These are phyloP conservation scores for Arthroderma sp. DNA, from an alignment of 2,329 filamentous ascomycete species.

Conservation along the genomic window DNA sequence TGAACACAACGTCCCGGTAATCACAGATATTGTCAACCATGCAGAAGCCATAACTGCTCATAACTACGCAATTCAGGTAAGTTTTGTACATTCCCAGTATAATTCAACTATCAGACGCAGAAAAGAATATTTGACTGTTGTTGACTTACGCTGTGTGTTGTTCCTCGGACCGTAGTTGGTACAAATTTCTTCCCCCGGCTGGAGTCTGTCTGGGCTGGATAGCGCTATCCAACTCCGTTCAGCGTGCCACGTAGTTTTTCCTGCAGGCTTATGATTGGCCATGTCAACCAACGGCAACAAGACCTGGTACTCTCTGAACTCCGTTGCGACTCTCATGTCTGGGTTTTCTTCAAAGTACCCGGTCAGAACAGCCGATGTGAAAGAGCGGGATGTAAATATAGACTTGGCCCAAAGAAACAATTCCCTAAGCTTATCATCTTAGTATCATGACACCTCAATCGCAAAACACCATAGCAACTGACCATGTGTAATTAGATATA, in stretches of 20 bases:
- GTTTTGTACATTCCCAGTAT: background rate
- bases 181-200: slow-evolving; percentile 42
- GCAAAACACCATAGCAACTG: slow-evolving; percentile 7
- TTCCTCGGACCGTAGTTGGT: slow-evolving; percentile 69
- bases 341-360: slow-evolving; percentile 20
- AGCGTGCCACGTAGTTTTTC: slow-evolving; percentile 47
- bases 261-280: slow-evolving; percentile 54
- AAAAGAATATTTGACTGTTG: background rate
- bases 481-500: slow-evolving; percentile 26
- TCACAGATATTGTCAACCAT: slow-evolving; percentile 31
- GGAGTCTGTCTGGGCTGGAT: slow-evolving; percentile 34
- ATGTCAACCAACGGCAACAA: slow-evolving; percentile 60
- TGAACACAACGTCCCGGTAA: slow-evolving; percentile 30
- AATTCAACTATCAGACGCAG: background rate
- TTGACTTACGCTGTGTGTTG: slow-evolving; percentile 48
- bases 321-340: slow-evolving; percentile 28
- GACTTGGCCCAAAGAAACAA: slow-evolving; percentile 35
- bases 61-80: slow-evolving; percentile 18
- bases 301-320: slow-evolving; percentile 47
- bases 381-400: slow-evolving; percentile 32
- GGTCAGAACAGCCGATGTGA: slow-evolving; percentile 31
- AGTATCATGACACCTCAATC: slow-evolving; percentile 4
- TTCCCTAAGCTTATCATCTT: slow-evolving; percentile 20
- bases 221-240: slow-evolving; percentile 26
- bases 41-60: slow-evolving; percentile 36